Evolutionary conservation across 139 green algal species (phyloP), one percentile per base, ranked within the genome.

Genomic region (Mesotaenium endlicherianum): DNA sequence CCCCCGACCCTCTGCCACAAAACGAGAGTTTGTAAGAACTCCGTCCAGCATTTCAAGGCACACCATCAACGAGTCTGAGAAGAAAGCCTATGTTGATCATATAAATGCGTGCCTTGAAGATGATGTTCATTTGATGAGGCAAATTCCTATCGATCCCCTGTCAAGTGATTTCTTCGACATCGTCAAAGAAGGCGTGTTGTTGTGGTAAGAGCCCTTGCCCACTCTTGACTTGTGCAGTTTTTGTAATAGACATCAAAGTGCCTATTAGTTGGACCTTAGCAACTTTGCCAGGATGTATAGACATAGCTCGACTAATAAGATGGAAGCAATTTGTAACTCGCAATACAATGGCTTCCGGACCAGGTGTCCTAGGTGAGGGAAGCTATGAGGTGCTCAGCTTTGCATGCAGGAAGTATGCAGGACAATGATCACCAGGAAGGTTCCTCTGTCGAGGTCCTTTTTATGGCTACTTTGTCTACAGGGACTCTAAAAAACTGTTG

Each of bases 11-110:
- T 74, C 31, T 79, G 43, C 68, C 2, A 41, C 64, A 31, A 84
- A 84, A 1, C 34, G 67, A 45, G 78, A 58, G 3, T 78, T 85
- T 36, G 83, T 85, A 20, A 20, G 75, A 20, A 70, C 75, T 41
- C 41, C 40, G 40, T 41, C 71, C 20, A 75, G n/a, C 16, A 67
- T 43, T 40, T 44, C 75, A 82, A 43, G 71, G 41, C 78, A 85
- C 42, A 55, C 49, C 4, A 45, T 85, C 30, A 80, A 77, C 43
- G 80, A 86, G 38, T 72, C 45, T 82, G 80, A 86, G 71, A 83
- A 57, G 34, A 42, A 64, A 14, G 80, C 80, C 8, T 86, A 86
- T 75, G 76, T 86, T 6, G 80, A 82, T 26, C 80, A 86, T 42
- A 86, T 86, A 34, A 86, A 86, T 70, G 31, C 42, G 57, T 77